Conservation (phyloP, 148 eudicot species). For the Rhododendron henanense region DNA sequence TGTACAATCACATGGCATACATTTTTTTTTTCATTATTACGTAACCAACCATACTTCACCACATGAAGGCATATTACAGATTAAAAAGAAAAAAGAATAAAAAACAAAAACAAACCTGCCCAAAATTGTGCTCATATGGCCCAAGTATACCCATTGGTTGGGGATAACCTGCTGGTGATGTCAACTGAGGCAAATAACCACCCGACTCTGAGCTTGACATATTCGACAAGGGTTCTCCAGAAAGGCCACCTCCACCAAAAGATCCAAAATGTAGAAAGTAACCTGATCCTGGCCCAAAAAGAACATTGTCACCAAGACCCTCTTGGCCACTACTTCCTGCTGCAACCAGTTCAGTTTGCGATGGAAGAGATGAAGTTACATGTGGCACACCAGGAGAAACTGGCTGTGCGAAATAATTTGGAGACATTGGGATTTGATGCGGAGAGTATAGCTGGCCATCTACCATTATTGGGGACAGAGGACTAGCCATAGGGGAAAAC, state of each 20-base stretch:
- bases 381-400: constrained; percentile 70
- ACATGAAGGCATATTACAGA: constrained; percentile 2
- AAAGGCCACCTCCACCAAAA: constrained; percentile 55
- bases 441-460: constrained; percentile 84
- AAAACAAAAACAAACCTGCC: constrained; percentile 60
- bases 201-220: constrained; percentile 51
- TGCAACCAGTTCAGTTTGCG: constrained; percentile 65
- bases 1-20: neutral
- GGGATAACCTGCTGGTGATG: constrained; percentile 59
- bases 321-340: constrained; percentile 52
- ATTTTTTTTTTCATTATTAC: neutral
- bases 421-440: constrained; percentile 78
- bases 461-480: constrained; percentile 76
- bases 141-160: constrained; percentile 72
- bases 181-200: constrained; percentile 49
- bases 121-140: constrained; percentile 68
- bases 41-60: neutral
- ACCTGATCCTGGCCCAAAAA: constrained; percentile 37
- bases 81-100: neutral
- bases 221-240: constrained; percentile 57
- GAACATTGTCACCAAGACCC: constrained; percentile 24
- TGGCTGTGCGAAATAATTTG: constrained; percentile 67
- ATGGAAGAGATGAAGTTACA: constrained; percentile 56
- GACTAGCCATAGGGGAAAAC: constrained; percentile 77
- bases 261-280: constrained; percentile 38